Evolutionary conservation across 768 basidiomycete genomes (phyloP), one percentile per base, ranked within the genome.

Genomic region (Mycena pura): DNA sequence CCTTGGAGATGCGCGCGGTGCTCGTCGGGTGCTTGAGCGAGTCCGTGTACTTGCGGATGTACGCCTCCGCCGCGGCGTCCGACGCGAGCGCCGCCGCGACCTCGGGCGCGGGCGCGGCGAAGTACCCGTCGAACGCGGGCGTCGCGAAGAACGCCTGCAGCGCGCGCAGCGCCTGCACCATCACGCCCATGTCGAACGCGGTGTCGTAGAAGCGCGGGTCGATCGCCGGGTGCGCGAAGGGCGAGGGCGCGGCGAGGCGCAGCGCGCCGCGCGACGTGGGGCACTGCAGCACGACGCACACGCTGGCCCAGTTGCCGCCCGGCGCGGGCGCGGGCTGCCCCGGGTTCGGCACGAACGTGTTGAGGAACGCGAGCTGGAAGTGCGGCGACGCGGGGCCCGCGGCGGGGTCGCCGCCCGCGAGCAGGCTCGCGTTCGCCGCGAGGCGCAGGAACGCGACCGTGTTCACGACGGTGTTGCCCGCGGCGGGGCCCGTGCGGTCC

Each of bases 201-300:
- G 63, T 50, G 0, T 46, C 49, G 47, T 29, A 57, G 48, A 45
- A 64, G 2, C 40, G 57, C 15, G 63, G 63, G 46, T 64, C 14
- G 52, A 64, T 64, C 32, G 46, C 17, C 10, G 57, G 63, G 38
- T 64, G 53, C 15, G 24, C 53, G 28, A 64, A 64, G 8, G 63
- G 27, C 5, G 51, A 49, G 45, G 6, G 34, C 31, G 40, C 55
- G 19, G 51, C 45, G 19, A 64, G 19, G 9, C 56, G 43, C 3
- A 64, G 13, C 5, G 57, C 50, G 1, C 63, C 63, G 3, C 25
- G 46, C 1, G 62, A 64, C 14, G 56, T 64, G 9, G 63, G 56
- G 3, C 56, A 63, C 25, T 58, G 49, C n/a, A 63, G 34, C 3
- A 63, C 56, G 31, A 54, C 15, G 0, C 53, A 27, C 9, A 52